Evolutionary conservation across 345 rosid species (phyloP).

Genomic region (Combretum micranthum): DNA sequence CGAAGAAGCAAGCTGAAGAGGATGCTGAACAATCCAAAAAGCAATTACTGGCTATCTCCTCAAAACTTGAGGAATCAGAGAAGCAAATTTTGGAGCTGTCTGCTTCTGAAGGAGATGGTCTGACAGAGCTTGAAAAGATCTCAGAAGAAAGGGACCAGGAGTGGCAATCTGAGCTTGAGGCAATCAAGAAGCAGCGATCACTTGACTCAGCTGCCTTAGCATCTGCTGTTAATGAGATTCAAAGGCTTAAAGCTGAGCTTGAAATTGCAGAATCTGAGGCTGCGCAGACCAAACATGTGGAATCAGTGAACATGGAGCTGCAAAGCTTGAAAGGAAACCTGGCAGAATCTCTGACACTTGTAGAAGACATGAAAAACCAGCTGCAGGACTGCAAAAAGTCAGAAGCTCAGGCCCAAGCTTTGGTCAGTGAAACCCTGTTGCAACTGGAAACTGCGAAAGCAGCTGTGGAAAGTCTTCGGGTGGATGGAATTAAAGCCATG

Average conservation of each 20-base stretch:
- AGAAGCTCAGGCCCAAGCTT: conserved; percentile 57
- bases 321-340: conserved; percentile 61
- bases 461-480: conserved; percentile 54
- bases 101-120: conserved; percentile 37
- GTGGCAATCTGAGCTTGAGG: conserved; percentile 49
- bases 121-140: conserved; percentile 29
- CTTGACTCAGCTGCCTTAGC: conserved; percentile 44
- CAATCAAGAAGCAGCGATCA: conserved; percentile 47
- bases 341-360: conserved; percentile 47
- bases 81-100: conserved; percentile 47
- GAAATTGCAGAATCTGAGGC: conserved; percentile 57
- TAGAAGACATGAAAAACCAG: conserved; percentile 70
- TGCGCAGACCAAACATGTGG: conserved; percentile 41
- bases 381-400: conserved; percentile 67
- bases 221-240: conserved; percentile 66
- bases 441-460: conserved; percentile 70
- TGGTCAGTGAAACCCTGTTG: conserved; percentile 57
- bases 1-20: conserved; percentile 66
- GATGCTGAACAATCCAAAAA: conserved; percentile 75
- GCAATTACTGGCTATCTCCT: conserved; percentile 42
- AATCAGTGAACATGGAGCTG: conserved; percentile 48
- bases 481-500: conserved; percentile 47
- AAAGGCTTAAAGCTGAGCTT: conserved; percentile 58
- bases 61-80: conserved; percentile 54
- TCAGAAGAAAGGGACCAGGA: conserved; percentile 43